Evolutionary conservation across 2,329 filamentous ascomycete genomes (phyloP).

Genomic region (Microsporum canis): DNA sequence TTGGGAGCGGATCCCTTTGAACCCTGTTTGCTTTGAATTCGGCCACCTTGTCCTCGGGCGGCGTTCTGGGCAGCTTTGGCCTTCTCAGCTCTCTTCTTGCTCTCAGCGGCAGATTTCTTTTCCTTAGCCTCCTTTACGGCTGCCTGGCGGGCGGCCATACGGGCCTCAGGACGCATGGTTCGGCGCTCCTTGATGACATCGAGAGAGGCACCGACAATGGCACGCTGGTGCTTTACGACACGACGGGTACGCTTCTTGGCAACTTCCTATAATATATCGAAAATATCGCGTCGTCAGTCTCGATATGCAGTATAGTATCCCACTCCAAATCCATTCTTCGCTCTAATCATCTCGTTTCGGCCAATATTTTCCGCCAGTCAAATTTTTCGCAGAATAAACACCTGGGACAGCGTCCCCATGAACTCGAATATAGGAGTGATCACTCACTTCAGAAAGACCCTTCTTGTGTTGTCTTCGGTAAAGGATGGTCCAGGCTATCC

Average conservation of each 20-base stretch:
- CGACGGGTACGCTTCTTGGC: conserved; percentile 99
- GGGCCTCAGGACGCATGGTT: conserved; percentile 85
- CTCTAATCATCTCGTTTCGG: conserved; percentile 10
- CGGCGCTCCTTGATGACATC: conserved; percentile 99
- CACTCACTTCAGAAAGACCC: conserved; percentile 98
- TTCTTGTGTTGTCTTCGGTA: conserved; percentile 99
- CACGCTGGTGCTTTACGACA: conserved; percentile 97
- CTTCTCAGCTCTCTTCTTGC: conserved; percentile 98
- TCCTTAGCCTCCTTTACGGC: conserved; percentile 98
- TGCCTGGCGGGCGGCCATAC: conserved; percentile 72
- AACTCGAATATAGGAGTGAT: background rate
- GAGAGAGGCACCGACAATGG: conserved; percentile 96
- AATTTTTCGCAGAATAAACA: background rate
- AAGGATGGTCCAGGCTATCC: conserved; percentile 96
- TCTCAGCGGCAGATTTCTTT: conserved; percentile 81
- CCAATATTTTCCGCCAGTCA: background rate
- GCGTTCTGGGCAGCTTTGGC: conserved; percentile 72
- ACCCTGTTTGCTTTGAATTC: conserved; percentile 93
- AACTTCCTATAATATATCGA: conserved; percentile 61
- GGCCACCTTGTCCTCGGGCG: conserved; percentile 64
- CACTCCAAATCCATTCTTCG: background rate
- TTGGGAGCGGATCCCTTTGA: conserved; percentile 82
- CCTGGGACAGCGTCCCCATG: background rate
- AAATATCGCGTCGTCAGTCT: conserved; percentile 12
- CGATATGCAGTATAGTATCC: background rate